Base-by-base conservation (phyloP, 1,284 basidiomycete genomes). In the Ceratobasidium sp. region DNA sequence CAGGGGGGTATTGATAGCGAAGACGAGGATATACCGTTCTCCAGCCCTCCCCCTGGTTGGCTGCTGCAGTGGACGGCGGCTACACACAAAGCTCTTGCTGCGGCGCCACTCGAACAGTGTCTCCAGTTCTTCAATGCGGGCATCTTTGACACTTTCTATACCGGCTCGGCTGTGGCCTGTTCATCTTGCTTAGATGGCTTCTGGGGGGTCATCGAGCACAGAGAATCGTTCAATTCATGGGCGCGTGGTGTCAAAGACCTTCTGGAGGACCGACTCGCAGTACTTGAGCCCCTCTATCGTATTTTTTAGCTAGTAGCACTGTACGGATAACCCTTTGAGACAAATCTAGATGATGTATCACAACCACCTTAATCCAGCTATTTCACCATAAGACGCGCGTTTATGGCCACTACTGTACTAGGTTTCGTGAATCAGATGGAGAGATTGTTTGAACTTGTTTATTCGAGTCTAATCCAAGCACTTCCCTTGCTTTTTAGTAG, bases 221-320 rank as follows among this genome's bases (percentile, higher is more conserved):
- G 67, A 23, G 49, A 69, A 12, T 23, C 26, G 28, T 76, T 76
- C 28, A 63, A 76, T 58, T 20, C n/a, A 49, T 76, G 73, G 73
- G 73, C 49, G 26, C n/a, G 28, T 15, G 26, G n/a, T 10, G 51
- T 76, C 6, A 66, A 66, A 40, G 13, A 26, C 42, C n/a, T 46
- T 20, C 26, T 76, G 51, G 61, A 76, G 63, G 33, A 39, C 1
- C 44, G 63, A 15, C 26, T 76, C 18, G 73, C 46, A 15, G 15
- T 46, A 0, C 56, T 76, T n/a, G 73, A 76, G 33, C 61, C 61
- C 18, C 40, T 76, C 51, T 76, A 76, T 42, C 40, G 12, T 15
- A 42, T 72, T 49, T 60, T 40, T 42, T 64, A 40, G 44, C 33
- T 44, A 33, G 40, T 33, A 18, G 33, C 58, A 15, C n/a, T 26